Base-by-base conservation (phyloP, 108 stramenopile genomes). In the Mediolabrus comicus region DNA sequence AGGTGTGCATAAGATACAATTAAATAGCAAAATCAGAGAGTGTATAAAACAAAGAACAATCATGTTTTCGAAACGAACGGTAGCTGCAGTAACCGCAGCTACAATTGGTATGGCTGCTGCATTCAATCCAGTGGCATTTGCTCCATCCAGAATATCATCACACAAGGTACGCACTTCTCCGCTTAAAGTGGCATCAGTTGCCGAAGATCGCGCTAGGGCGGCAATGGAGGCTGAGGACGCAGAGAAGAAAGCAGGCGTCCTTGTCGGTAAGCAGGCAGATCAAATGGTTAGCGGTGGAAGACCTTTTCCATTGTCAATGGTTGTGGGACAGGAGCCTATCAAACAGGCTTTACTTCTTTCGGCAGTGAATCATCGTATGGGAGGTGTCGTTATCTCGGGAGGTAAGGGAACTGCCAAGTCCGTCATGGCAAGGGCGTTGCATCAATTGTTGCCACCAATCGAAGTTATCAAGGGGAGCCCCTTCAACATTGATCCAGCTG, bases 331-430 rank as follows among this genome's bases (percentile, higher is more conserved):
- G 64, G 96, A 97, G 14, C 72, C 72, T 27, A 97, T 98, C 85
- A 98, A 98, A 76, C 95, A 92, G 72, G 92, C 98, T 1, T 85
- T 97, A 6, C 87, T 97, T 10, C 80, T 97, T 10, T 78, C 96
- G 17, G 80, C 95, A 27, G 84, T 97, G 12, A 97, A 98, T 74
- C 65, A 91, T 57, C 87, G 92, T 30, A 96, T 97, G 92, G 96
- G 95, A 59, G 98, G 98, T 39, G 96, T 98, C 2, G 90, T 97
- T 17, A 97, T 98, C 65, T 86, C 86, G 19, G 98, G 98, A 34
- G 83, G 96, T 58, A 93, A 96, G 63, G 98, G 98, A 35, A 98
- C 98, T 36, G 97, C 93, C 62, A 98, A 98, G 71, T 96, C 95
- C 17, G 88, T 97, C 62, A 96, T 97, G 92, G 96, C 96, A 9